Conservation (phyloP, 2,329 filamentous ascomycete genomes). For the Pestalotiopsis sp. region DNA sequence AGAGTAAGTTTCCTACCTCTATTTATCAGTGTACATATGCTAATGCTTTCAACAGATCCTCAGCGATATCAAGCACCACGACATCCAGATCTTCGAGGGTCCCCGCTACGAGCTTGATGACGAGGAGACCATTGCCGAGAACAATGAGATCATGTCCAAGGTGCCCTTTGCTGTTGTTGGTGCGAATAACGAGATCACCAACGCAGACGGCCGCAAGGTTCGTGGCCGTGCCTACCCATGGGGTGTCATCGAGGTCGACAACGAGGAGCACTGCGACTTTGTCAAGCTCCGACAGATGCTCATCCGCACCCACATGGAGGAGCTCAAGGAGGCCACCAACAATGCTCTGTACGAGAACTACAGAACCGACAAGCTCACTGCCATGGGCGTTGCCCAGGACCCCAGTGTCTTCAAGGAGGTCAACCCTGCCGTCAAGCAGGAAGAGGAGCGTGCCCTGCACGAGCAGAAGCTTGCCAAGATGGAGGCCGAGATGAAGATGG, state of each 20-base stretch:
- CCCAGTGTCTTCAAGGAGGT: slow-evolving; percentile 99
- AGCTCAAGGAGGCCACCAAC: slow-evolving; percentile 99
- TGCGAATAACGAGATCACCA: slow-evolving; percentile 92
- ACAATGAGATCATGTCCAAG: slow-evolving; percentile 99
- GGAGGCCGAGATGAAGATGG: slow-evolving; percentile 99
- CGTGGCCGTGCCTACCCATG: slow-evolving; percentile 96
- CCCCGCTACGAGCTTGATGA: slow-evolving; percentile 98
- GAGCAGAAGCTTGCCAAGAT: slow-evolving; percentile 99
- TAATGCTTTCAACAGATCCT: slow-evolving; percentile 69
- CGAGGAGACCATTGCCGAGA: slow-evolving; percentile 99
- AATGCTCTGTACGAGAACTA: slow-evolving; percentile 99
- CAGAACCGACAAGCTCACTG: slow-evolving; percentile 97
- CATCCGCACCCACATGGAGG: slow-evolving; percentile 99
- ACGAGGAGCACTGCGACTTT: slow-evolving; percentile 99
- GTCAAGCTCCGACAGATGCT: slow-evolving; percentile 99
- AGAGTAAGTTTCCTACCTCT: slow-evolving; percentile 68
- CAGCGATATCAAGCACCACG: slow-evolving; percentile 94
- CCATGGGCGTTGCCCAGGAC: slow-evolving; percentile 98
- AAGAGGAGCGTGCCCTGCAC: slow-evolving; percentile 96
- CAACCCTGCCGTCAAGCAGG: slow-evolving; percentile 99
- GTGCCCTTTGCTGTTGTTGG: slow-evolving; percentile 98
- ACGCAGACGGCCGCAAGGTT: slow-evolving; percentile 90
- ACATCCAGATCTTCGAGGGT: slow-evolving; percentile 98
- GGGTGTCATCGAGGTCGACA: slow-evolving; percentile 99
- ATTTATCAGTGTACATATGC: no score